Base-by-base conservation (phyloP, 202 grass and related monocot species). In the Zoysia matrella region DNA sequence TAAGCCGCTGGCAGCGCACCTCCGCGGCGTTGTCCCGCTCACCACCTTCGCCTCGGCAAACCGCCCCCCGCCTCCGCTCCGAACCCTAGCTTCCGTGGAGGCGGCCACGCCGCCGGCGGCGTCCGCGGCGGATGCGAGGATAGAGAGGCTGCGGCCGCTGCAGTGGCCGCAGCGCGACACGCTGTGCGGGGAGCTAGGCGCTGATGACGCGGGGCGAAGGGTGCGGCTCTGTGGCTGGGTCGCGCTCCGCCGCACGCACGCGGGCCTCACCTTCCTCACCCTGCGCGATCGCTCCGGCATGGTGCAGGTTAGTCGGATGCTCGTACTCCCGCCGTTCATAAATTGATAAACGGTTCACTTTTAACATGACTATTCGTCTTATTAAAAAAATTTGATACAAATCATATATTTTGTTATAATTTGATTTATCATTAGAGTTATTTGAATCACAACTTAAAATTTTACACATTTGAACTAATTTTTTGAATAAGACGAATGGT, bases 181-280 rank as follows among this genome's bases (percentile, higher is more conserved):
- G 8, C 75, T 86, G 69, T 98, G 95, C 73, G 90, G 92, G 5
- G 87, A 95, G 44, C 73, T 98, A n/a, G 90, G 90, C 1, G 52
- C 63, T 0, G 75, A 44, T 2, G 95, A 94, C 58, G 94, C 91
- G 0, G 94, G 94, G 0, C 89, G 89, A 44, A 75, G 87, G 50
- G 96, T 98, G 36, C 55, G 80, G 74, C 87, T 98, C n/a, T 95
- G 96, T 61, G 92, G 96, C 14, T 98, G 96, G 96, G 96, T 98
- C 52, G 96, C 92, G 14, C 89, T 98, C 5, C 92, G 89, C 63
- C 87, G 92, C 47, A 74, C 83, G 39, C 96, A 98, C 60, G 91
- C 90, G 1, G 92, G 91, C 36, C 90, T 98, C 67, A 95, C 92
- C 22, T 98, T 94, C 80, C 87, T 98, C 77, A 92, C 92, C 18